phyloP scores from a whole-genome alignment of 345 rosid genomes.

The Acer yangbiense region DNA sequence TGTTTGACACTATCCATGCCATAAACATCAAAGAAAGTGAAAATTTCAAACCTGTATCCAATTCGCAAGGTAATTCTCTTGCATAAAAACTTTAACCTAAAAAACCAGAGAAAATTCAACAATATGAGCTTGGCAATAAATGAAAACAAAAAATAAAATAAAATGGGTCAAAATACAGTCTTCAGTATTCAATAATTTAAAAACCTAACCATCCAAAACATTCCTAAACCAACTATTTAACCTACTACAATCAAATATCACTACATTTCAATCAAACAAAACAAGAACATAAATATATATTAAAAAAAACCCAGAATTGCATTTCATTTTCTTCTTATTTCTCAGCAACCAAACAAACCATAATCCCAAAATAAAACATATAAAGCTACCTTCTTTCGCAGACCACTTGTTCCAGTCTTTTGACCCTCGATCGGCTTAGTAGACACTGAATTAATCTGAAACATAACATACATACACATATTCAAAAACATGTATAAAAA shows the following conservation, averaged over 20 bases:
- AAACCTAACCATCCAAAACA: neutral
- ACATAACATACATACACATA: slow-evolving; percentile 1
- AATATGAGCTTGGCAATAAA: neutral
- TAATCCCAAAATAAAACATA: neutral
- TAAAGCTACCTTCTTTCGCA: slow-evolving; percentile 69
- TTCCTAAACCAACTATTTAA: neutral
- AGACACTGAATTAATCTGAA: slow-evolving; percentile 62
- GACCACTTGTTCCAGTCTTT: slow-evolving; percentile 87
- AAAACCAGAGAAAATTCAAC: neutral
- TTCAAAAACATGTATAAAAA: neutral
- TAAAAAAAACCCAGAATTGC: neutral
- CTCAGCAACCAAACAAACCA: neutral
- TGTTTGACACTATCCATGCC: slow-evolving; percentile 1
- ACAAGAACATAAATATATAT: neutral
- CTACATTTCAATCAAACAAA: slow-evolving; percentile 2
- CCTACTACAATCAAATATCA: neutral
- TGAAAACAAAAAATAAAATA: neutral
- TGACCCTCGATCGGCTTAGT: slow-evolving; percentile 84
- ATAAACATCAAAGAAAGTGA: neutral
- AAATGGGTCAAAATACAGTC: neutral
- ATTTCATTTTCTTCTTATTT: neutral
- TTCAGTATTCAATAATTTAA: neutral
- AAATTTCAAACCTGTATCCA: slow-evolving; percentile 83
- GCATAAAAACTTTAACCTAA: slow-evolving; percentile 86
- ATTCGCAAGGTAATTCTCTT: slow-evolving; percentile 87